Conservation (phyloP, 2,329 filamentous ascomycete species). For the Teratosphaeria destructans region DNA sequence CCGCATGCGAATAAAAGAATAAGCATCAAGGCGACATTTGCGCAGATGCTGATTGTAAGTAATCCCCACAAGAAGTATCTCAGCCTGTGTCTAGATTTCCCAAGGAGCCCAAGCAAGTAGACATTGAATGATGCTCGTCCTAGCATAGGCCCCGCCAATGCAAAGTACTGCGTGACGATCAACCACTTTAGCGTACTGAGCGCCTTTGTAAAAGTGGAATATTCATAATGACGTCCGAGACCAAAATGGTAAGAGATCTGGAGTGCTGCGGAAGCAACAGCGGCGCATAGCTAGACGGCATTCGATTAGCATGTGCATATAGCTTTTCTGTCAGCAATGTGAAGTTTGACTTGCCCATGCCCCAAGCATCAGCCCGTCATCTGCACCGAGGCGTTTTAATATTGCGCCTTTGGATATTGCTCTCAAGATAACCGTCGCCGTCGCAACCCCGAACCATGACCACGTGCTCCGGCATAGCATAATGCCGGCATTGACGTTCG, state of each 20-base stretch:
- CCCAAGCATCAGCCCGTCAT: not conserved
- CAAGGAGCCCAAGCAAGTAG: not conserved
- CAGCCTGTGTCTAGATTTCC: not conserved
- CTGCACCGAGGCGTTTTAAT: not conserved
- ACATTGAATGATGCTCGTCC: not conserved
- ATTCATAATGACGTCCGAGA: not conserved
- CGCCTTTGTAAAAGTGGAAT: not conserved
- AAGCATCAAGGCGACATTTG: not conserved
- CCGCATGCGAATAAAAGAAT: not conserved
- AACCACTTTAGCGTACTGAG: not conserved
- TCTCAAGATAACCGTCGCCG: not conserved
- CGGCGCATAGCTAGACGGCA: not conserved
- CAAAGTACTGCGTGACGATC: not conserved
- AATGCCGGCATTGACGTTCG: not conserved
- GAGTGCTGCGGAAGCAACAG: not conserved
- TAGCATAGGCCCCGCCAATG: not conserved
- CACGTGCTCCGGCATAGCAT: not conserved
- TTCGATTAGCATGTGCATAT: not conserved
- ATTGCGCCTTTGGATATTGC: not conserved
- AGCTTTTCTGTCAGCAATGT: not conserved
- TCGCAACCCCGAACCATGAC: not conserved
- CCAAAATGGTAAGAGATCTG: not conserved
- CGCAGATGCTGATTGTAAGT: not conserved
- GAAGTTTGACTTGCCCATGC: not conserved
- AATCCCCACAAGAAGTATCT: not conserved